A percentile compares a stretch with the other conserved stretches of the same genome.
These are phyloP conservation scores for Agastache rugosa DNA, from an alignment of 257 asterid genomes.

Conservation along the genomic window DNA sequence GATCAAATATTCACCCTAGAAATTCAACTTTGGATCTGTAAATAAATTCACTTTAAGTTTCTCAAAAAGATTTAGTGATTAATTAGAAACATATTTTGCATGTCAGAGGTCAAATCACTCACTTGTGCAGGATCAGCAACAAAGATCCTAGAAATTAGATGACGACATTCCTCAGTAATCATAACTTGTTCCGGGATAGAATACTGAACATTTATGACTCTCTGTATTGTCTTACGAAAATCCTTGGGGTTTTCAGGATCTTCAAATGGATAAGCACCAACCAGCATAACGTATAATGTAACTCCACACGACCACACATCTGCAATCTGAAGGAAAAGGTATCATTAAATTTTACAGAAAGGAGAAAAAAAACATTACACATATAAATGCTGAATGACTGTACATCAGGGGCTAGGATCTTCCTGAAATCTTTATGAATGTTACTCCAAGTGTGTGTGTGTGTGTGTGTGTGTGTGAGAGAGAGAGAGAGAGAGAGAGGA, in stretches of 20 bases:
- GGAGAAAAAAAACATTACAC: background rate
- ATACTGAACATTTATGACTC: slow-evolving; percentile 71
- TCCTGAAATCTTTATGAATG: background rate
- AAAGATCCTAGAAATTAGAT: slow-evolving; percentile 75
- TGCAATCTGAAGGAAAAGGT: slow-evolving; percentile 63
- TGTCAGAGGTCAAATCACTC: slow-evolving; percentile 36
- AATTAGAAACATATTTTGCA: background rate
- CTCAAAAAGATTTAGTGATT: background rate
- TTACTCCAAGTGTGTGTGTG: background rate
- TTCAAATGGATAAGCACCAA: slow-evolving; percentile 84
- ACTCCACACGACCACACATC: slow-evolving; percentile 96
- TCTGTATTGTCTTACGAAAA: slow-evolving; percentile 76
- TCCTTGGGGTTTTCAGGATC: slow-evolving; percentile 83
- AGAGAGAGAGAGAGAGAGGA: background rate
- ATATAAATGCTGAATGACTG: background rate
- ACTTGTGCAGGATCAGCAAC: slow-evolving; percentile 79
- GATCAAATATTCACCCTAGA: slow-evolving; percentile 3
- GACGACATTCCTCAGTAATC: slow-evolving; percentile 71
- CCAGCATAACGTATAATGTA: slow-evolving; percentile 80
- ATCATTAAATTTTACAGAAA: slow-evolving; percentile 15
- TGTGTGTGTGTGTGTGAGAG: background rate
- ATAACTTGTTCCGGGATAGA: slow-evolving; percentile 64
- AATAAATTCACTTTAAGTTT: background rate
- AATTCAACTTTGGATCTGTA: background rate
- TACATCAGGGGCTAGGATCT: slow-evolving; percentile 15